Percentiles rank a stretch among this genome's conserved stretches.
Evolutionary conservation across 352 stramenopile genomes (phyloP).

Genomic region (Globisporangium parvum): DNA sequence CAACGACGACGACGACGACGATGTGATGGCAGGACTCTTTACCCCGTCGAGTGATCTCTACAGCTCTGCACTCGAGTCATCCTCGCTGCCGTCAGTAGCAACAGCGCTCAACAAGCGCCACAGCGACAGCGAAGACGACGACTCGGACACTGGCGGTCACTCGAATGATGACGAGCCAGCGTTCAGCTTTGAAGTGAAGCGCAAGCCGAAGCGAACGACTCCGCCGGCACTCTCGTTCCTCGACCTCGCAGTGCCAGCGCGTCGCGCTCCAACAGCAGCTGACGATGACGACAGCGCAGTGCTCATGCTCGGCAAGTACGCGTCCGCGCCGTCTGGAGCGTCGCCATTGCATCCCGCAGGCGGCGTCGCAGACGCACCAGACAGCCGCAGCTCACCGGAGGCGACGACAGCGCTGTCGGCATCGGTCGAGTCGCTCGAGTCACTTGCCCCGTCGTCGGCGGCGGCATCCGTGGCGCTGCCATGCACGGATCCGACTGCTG

Average conservation of each 20-base stretch:
- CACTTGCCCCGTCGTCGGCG: neutral
- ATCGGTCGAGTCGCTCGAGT: neutral
- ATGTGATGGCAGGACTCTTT: neutral
- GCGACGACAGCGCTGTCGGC: too few relatives aligned
- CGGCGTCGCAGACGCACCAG: too few relatives aligned
- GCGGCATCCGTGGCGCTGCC: neutral
- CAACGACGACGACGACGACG: neutral
- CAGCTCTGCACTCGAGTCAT: neutral
- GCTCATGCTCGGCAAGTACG: neutral
- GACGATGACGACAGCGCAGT: slow-evolving; percentile 1
- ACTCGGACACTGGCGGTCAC: neutral
- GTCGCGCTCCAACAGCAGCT: neutral
- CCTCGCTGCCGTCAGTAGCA: neutral
- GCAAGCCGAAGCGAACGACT: neutral
- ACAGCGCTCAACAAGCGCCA: neutral
- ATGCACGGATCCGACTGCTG: slow-evolving; percentile 24
- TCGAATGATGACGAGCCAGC: neutral
- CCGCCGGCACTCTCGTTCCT: neutral
- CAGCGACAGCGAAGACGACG: neutral
- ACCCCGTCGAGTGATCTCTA: neutral
- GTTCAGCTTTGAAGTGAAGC: slow-evolving; percentile 1
- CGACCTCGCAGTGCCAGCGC: neutral
- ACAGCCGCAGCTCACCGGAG: neutral
- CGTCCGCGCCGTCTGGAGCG: neutral
- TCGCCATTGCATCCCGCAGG: neutral